Evolutionary conservation across 2,329 filamentous ascomycete genomes (phyloP).

Genomic region (Alternaria gaisen): DNA sequence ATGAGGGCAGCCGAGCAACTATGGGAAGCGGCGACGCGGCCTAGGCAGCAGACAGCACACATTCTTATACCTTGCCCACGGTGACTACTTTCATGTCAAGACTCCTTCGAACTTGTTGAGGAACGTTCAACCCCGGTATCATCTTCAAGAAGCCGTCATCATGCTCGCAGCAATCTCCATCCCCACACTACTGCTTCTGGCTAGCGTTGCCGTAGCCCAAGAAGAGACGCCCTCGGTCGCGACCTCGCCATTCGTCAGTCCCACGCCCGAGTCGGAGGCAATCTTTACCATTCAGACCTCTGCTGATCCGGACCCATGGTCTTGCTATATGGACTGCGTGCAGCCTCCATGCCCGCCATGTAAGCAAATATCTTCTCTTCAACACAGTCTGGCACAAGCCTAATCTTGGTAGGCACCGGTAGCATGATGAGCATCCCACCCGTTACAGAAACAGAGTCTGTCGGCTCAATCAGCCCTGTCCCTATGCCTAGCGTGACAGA

Average conservation of each 20-base stretch:
- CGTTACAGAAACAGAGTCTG: background rate
- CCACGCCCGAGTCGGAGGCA: constrained; percentile 28
- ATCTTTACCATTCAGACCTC: constrained; percentile 43
- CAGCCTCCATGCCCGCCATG: constrained; percentile 39
- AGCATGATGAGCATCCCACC: constrained; percentile 21
- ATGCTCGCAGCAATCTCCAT: constrained; percentile 37
- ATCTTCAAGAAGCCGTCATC: constrained; percentile 19
- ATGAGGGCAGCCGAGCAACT: constrained; percentile 12
- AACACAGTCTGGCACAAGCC: background rate
- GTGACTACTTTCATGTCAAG: background rate
- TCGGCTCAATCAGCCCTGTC: background rate
- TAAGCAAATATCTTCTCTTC: constrained; percentile 24
- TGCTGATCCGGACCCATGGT: constrained; percentile 24
- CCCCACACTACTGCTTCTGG: constrained; percentile 39
- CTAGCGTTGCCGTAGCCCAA: constrained; percentile 33
- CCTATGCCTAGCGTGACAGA: constrained; percentile 23
- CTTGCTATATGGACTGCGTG: constrained; percentile 40
- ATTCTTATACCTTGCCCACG: constrained; percentile 3
- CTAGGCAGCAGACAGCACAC: constrained; percentile 11
- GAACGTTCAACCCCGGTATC: background rate
- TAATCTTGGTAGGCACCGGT: constrained; percentile 18
- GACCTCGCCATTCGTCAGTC: constrained; percentile 21
- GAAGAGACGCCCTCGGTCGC: constrained; percentile 21
- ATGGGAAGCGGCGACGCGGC: constrained; percentile 16
- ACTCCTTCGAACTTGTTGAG: background rate